Percentiles rank a stretch among this genome's conserved stretches.
phyloP scores from a whole-genome alignment of 441 rosid species.

The Raphanus hybrid region DNA sequence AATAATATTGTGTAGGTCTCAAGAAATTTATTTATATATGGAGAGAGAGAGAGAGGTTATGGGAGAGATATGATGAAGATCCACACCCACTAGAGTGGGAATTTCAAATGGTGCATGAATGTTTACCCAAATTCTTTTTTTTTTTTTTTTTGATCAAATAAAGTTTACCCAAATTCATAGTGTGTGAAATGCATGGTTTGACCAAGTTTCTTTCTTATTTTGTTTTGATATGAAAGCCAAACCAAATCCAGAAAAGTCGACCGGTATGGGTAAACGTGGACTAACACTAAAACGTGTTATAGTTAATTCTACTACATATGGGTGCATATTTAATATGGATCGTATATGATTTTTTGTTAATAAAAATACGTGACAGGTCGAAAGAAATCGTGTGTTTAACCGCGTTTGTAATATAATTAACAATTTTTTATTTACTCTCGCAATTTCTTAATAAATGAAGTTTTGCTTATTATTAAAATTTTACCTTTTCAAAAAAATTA shows the following conservation, averaged over 20 bases:
- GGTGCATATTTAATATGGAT: neutral
- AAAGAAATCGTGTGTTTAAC: neutral
- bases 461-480: too few relatives aligned
- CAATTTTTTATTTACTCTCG: neutral
- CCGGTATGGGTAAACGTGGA: conserved; percentile 22
- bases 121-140: conserved; percentile 28
- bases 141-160: too few relatives aligned
- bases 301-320: conserved; percentile 4
- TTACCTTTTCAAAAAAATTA: too few relatives aligned
- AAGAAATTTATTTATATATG: conserved; percentile 4
- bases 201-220: conserved; percentile 35
- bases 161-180: conserved; percentile 31
- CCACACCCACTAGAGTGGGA: conserved; percentile 43
- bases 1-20: conserved; percentile 13
- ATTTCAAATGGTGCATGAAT: conserved; percentile 45
- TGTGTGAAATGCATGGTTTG: conserved; percentile 41
- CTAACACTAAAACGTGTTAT: conserved; percentile 6
- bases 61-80: conserved; percentile 45
- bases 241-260: conserved; percentile 30
- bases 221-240: conserved; percentile 2
- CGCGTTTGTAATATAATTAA: neutral
- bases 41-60: conserved; percentile 26
- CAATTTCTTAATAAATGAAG: too few relatives aligned
- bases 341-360: neutral
- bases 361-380: neutral